Evolutionary conservation across 257 asterid species (phyloP).

Genomic region (Solanum pennellii): DNA sequence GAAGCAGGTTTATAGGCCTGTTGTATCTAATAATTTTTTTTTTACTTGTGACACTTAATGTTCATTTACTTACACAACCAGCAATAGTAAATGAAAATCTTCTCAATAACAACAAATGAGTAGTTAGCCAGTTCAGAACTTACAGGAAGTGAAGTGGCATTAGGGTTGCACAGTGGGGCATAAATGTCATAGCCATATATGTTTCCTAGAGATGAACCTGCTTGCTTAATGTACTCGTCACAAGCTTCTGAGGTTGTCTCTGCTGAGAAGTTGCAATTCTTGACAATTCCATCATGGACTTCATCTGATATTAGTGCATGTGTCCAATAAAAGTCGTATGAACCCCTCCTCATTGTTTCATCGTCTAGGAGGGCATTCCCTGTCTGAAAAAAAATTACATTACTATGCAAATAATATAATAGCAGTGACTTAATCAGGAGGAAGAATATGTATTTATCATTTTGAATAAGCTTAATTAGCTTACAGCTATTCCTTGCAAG

Average conservation of each 20-base stretch:
- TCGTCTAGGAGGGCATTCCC: conserved; percentile 46
- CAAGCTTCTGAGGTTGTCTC: conserved; percentile 10
- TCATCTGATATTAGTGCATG: conserved; percentile 58
- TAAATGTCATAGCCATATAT: conserved; percentile 33
- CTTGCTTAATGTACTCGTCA: neutral
- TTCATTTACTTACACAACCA: neutral
- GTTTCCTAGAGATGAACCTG: conserved; percentile 1
- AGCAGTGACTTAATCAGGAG: neutral
- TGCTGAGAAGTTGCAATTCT: conserved; percentile 34
- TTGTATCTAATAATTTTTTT: neutral
- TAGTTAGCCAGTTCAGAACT: conserved; percentile 1
- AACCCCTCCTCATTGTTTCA: conserved; percentile 15
- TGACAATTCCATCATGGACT: conserved; percentile 25
- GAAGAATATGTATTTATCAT: neutral
- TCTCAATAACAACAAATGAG: neutral
- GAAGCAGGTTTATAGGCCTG: neutral
- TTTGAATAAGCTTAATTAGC: neutral
- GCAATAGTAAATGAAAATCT: neutral
- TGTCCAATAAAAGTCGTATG: conserved; percentile 40
- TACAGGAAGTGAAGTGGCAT: neutral
- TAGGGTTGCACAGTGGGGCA: conserved; percentile 30
- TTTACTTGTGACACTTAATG: neutral
- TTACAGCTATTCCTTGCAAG: conserved; percentile 9
- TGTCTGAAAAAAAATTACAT: conserved; percentile 22
- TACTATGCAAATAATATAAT: neutral